Evolutionary conservation across 2,329 filamentous ascomycete species (phyloP).

Genomic region (Akanthomyces dipterigenus): DNA sequence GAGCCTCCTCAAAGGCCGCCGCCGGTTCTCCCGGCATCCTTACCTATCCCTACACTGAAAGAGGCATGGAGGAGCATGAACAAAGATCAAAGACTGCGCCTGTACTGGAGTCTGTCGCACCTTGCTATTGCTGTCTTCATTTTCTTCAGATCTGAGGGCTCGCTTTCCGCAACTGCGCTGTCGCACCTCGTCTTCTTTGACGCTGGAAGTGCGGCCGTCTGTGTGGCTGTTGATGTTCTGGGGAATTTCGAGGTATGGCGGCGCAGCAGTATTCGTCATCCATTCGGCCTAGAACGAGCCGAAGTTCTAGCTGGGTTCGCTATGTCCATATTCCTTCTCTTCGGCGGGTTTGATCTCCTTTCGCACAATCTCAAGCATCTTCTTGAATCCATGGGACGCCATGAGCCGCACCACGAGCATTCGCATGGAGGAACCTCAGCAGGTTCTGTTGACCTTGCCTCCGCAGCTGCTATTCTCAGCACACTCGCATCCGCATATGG

Average conservation of each 20-base stretch:
- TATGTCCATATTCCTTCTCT: conserved; percentile 92
- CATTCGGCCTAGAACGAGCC: conserved; percentile 84
- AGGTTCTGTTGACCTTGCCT: conserved; percentile 74
- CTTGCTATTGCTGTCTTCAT: conserved; percentile 76
- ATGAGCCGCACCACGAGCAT: conserved; percentile 67
- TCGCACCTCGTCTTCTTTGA: conserved; percentile 95
- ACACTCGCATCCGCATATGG: conserved; percentile 83
- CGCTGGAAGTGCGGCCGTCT: conserved; percentile 83
- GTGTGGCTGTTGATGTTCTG: conserved; percentile 85
- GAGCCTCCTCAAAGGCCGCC: conserved; percentile 82
- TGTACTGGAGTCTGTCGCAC: conserved; percentile 88
- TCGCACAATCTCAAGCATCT: conserved; percentile 90
- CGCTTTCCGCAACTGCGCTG: conserved; percentile 82
- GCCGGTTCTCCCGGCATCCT: conserved; percentile 79
- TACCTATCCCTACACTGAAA: conserved; percentile 81
- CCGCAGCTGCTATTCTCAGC: conserved; percentile 71
- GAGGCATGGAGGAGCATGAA: conserved; percentile 91
- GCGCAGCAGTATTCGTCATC: conserved; percentile 83
- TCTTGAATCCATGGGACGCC: conserved; percentile 56
- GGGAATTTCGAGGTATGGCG: conserved; percentile 98
- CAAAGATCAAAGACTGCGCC: conserved; percentile 71
- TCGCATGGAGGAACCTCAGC: conserved; percentile 59
- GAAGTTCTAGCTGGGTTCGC: conserved; percentile 95
- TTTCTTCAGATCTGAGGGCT: conserved; percentile 78
- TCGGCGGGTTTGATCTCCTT: conserved; percentile 92